A percentile compares a stretch with the other conserved stretches of the same genome.
Conservation (phyloP, 108 stramenopile species). For the Nannochloropsis gaditana region DNA sequence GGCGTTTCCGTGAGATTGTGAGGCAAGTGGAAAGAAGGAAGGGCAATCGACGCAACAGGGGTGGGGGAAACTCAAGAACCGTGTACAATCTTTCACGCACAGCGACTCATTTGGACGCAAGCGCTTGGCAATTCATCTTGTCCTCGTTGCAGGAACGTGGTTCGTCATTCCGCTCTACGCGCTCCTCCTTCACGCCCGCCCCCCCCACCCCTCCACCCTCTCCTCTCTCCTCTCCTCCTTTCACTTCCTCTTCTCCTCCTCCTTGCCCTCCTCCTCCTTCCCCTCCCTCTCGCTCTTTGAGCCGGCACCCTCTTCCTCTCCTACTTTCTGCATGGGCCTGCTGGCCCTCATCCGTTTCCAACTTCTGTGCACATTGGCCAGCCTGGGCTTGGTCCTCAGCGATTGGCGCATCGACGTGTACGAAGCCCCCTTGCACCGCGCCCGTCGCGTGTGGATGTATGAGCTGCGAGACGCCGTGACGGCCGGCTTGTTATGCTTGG, state of each 20-base stretch:
- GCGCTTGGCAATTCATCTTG: not conserved
- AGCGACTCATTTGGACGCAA: not conserved
- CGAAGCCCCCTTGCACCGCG: not conserved
- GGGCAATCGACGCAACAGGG: not conserved
- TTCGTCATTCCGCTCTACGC: not conserved
- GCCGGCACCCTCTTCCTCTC: constrained; percentile 13
- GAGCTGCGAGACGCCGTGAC: not conserved
- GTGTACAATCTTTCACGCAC: not conserved
- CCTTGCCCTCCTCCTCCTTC: not conserved
- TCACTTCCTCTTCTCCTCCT: not conserved
- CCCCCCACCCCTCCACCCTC: not conserved
- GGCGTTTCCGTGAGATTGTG: not conserved
- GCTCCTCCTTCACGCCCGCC: constrained; percentile 12
- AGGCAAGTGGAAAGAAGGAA: not conserved
- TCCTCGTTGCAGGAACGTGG: not conserved
- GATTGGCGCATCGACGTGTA: constrained; percentile 13
- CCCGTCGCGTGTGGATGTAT: constrained; percentile 5
- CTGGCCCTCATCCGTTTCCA: constrained; percentile 6
- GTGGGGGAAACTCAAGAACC: not conserved
- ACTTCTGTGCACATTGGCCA: not conserved
- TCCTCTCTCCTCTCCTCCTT: not conserved
- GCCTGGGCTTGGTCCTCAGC: not conserved
- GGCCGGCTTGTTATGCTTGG: not conserved
- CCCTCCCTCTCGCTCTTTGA: not conserved
- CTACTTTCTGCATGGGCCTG: constrained; percentile 6